Conservation (phyloP, 2,329 filamentous ascomycete species). For the Fusarium albosuccineum region DNA sequence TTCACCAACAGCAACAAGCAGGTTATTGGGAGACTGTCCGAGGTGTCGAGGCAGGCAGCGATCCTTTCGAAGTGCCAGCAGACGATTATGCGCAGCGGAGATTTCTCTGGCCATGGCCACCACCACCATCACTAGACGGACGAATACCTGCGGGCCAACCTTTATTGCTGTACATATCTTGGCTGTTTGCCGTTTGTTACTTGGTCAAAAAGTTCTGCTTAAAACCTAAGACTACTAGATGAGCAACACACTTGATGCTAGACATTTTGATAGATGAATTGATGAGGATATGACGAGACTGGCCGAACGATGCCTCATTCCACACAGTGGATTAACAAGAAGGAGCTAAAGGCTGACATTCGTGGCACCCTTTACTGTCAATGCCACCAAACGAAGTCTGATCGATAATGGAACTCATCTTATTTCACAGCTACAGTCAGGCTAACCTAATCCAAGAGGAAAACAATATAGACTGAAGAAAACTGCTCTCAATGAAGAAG, state of each 20-base stretch:
- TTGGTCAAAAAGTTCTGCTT: background rate
- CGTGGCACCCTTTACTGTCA: no score
- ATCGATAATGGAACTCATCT: no score
- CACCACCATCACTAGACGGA: constrained; percentile 28
- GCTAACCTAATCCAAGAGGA: no score
- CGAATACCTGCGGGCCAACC: background rate
- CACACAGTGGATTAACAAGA: no score
- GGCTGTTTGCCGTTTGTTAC: background rate
- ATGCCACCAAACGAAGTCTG: no score
- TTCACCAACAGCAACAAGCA: constrained; percentile 87
- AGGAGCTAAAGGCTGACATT: no score
- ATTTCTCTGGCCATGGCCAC: constrained; percentile 37
- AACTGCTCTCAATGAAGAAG: no score
- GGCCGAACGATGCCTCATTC: no score
- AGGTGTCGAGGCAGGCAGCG: constrained; percentile 83
- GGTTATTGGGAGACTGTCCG: constrained; percentile 80
- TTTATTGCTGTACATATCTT: constrained; percentile 29
- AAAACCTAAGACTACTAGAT: constrained; percentile 10
- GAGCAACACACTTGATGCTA: background rate
- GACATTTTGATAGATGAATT: constrained; percentile 18
- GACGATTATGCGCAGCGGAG: constrained; percentile 53
- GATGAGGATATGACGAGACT: constrained; percentile 17
- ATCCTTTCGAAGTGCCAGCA: constrained; percentile 82
- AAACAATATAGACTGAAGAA: no score
- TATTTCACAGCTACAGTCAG: no score